phyloP scores from a whole-genome alignment of 805 yeast genomes.

The Lipomyces lipofer region DNA sequence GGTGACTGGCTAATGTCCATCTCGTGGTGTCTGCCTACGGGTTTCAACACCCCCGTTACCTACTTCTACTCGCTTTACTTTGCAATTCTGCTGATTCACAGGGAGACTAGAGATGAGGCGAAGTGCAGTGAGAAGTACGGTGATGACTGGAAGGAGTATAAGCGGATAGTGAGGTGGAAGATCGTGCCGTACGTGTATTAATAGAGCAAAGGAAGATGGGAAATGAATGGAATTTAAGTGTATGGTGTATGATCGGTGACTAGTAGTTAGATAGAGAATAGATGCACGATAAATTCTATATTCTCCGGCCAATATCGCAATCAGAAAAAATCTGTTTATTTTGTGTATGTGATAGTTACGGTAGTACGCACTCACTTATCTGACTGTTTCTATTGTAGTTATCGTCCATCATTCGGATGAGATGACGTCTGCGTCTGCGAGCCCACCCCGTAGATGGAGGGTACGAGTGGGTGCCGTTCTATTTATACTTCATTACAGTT shows the following conservation, averaged over 20 bases:
- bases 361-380: too few relatives aligned
- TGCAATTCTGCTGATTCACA: constrained; percentile 76
- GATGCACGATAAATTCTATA: too few relatives aligned
- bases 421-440: too few relatives aligned
- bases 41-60: constrained; percentile 75
- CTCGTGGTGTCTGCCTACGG: constrained; percentile 92
- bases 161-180: constrained; percentile 77
- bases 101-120: constrained; percentile 88
- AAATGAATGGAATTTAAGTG: too few relatives aligned
- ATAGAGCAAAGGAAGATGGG: too few relatives aligned
- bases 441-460: too few relatives aligned
- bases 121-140: constrained; percentile 88
- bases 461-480: too few relatives aligned
- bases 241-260: not conserved
- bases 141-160: constrained; percentile 80
- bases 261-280: too few relatives aligned
- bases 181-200: constrained; percentile 86
- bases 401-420: too few relatives aligned
- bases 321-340: not conserved
- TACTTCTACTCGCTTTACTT: constrained; percentile 86
- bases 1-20: constrained; percentile 92
- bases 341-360: too few relatives aligned
- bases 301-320: not conserved
- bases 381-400: too few relatives aligned
- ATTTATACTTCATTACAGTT: too few relatives aligned